A percentile compares a stretch with the other conserved stretches of the same genome.
Conservation (phyloP, 169 alveolate species). For the Plasmodium sp. region DNA sequence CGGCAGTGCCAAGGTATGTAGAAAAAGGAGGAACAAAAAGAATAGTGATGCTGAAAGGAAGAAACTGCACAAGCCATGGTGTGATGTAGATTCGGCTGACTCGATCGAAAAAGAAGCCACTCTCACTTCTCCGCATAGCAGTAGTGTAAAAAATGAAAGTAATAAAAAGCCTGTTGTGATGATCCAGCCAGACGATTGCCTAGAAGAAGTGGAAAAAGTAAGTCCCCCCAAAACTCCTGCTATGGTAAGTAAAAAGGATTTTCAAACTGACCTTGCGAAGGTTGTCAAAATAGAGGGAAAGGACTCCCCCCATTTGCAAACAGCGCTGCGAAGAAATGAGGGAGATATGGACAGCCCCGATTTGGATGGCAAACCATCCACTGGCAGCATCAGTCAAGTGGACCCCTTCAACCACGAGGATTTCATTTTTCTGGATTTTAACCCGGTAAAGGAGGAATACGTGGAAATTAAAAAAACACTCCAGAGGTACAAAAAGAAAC, state of each 20-base stretch:
- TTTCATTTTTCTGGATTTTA: conserved; percentile 31
- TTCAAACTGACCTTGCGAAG: not conserved
- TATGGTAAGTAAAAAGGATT: not conserved
- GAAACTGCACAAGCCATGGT: not conserved
- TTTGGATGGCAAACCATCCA: not conserved
- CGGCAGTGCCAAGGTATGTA: not conserved
- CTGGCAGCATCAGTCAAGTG: not conserved
- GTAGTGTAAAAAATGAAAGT: not conserved
- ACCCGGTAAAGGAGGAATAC: conserved; percentile 20
- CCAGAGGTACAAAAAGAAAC: not conserved
- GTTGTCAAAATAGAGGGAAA: not conserved
- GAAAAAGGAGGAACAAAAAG: not conserved
- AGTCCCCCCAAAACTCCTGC: not conserved
- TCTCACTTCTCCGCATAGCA: not conserved
- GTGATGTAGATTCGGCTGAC: not conserved
- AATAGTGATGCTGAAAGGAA: not conserved
- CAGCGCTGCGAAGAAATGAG: not conserved
- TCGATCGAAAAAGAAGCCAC: not conserved
- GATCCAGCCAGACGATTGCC: not conserved
- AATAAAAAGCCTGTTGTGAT: not conserved
- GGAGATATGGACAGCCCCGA: not conserved
- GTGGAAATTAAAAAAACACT: conserved; percentile 18
- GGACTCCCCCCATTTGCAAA: not conserved
- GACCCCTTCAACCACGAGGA: not conserved
- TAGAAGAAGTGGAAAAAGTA: not conserved